Evolutionary conservation across 2,329 filamentous ascomycete species (phyloP).

Genomic region (Drechslerella dactyloides): DNA sequence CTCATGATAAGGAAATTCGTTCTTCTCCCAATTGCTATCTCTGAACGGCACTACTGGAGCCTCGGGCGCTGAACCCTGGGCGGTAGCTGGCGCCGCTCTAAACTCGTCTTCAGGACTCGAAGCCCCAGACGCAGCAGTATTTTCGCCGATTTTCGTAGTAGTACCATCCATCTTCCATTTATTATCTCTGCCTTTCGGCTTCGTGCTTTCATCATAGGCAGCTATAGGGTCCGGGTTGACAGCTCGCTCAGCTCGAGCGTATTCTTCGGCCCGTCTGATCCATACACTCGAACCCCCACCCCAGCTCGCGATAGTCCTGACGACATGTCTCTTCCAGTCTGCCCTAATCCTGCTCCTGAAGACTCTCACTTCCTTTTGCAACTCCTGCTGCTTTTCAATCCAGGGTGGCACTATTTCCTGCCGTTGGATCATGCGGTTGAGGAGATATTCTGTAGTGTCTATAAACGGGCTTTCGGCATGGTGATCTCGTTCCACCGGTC

Average conservation of each 20-base stretch:
- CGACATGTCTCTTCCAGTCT: conserved; percentile 85
- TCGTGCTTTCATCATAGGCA: conserved; percentile 55
- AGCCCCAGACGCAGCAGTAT: conserved; percentile 52
- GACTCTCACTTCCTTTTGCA: conserved; percentile 70
- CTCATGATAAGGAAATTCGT: conserved; percentile 76
- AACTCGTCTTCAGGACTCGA: conserved; percentile 29
- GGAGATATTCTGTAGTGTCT: conserved; percentile 94
- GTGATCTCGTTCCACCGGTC: conserved; percentile 79
- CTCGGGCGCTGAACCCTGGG: conserved; percentile 11
- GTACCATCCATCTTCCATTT: conserved; percentile 34
- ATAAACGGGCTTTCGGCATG: conserved; percentile 86
- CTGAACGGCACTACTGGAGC: conserved; percentile 69
- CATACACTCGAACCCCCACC: conserved; percentile 78
- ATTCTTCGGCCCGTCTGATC: conserved; percentile 72
- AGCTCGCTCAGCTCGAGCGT: conserved; percentile 75
- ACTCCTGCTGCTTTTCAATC: conserved; percentile 98
- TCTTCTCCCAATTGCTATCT: conserved; percentile 75
- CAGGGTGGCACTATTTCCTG: conserved; percentile 95
- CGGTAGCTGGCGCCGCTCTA: conserved; percentile 10
- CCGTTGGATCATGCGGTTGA: conserved; percentile 98
- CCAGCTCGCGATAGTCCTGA: conserved; percentile 75
- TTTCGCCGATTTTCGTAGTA: conserved; percentile 58
- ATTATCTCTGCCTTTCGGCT: conserved; percentile 15
- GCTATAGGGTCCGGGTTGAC: conserved; percentile 68
- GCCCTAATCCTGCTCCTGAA: conserved; percentile 77